Base-by-base conservation (phyloP, 148 eudicot genomes). In the Arctostaphylos glauca region DNA sequence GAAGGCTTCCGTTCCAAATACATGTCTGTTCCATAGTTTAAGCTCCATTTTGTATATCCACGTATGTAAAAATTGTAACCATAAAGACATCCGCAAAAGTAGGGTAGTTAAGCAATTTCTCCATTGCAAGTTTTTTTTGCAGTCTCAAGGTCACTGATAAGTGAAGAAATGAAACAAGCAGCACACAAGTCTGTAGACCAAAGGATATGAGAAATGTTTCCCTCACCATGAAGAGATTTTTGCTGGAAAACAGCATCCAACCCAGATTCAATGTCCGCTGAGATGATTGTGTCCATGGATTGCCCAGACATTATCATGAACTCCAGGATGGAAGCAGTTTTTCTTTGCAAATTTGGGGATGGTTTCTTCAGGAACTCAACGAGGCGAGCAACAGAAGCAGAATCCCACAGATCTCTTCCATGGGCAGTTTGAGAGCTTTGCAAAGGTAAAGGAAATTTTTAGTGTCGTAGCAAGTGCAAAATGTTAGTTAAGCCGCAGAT, bases 301-400 rank as follows among this genome's bases (percentile, higher is more conserved):
- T 87, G 84, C 81, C 91, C 91, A 81, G 62, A 76, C 80, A 86
- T 81, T 47, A 90, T 78, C 82, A 91, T 38, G 76, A 84, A 94
- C 89, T 94, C 98, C 59, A 94, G 88, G 74, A 91, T 88, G 15
- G 98, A 94, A 81, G 96, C 91, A 23, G 89, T 92, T 91, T 93
- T 90, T 77, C 89, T 86, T 88, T 93, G 96, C 78, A 90, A 80
- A 81, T 66, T 82, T 38, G 92, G 85, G 79, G 90, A 55, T 76
- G 91, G 79, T 71, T 76, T 80, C 86, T 91, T 92, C 87, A 92
- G 79, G 80, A 90, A 87, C 70, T 88, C 89, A 71, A 91, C 81
- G 44, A 94, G 91, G 82, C 87, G 86, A 88, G 89, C 75, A 53
- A 91, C 82, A 14, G 91, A 78, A 74, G 83, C 66, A n/a, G 89